Evolutionary conservation across 164 flowering plant genomes (phyloP).

Genomic region (Dillenia turbinata): DNA sequence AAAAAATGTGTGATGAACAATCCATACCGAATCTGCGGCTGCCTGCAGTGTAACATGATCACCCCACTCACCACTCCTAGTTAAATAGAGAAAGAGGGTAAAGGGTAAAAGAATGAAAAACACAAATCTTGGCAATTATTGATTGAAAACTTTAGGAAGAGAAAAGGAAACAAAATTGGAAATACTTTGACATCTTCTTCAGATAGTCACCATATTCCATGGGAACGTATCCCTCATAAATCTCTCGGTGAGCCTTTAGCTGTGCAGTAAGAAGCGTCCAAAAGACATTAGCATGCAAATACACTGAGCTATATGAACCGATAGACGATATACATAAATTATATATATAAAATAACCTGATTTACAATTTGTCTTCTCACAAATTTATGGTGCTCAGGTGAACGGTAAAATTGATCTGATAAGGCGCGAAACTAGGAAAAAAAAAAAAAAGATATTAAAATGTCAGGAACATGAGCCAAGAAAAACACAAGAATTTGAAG

Average conservation of each 20-base stretch:
- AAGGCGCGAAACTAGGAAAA: constrained; percentile 59
- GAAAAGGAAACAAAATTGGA: too few relatives aligned
- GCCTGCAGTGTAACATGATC: constrained; percentile 24
- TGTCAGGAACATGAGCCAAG: not conserved
- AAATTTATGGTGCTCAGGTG: constrained; percentile 55
- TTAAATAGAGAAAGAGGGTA: not conserved
- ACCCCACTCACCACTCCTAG: constrained; percentile 63
- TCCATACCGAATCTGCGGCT: constrained; percentile 44
- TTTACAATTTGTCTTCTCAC: constrained; percentile 50
- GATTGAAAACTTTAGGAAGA: too few relatives aligned
- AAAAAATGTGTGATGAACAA: not conserved
- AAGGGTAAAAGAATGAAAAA: too few relatives aligned
- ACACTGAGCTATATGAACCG: too few relatives aligned
- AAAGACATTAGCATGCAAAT: too few relatives aligned
- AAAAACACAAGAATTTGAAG: not conserved
- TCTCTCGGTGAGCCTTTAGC: constrained; percentile 51
- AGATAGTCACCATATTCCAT: constrained; percentile 59
- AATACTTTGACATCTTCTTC: constrained; percentile 54
- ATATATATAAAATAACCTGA: constrained; percentile 35
- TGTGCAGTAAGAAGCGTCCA: constrained; percentile 5
- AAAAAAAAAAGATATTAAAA: constrained; percentile 5
- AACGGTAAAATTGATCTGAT: constrained; percentile 54
- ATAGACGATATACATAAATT: too few relatives aligned
- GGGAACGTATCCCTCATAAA: constrained; percentile 65
- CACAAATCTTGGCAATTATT: too few relatives aligned